These are phyloP conservation scores for Euphorbia tirucalli DNA, from an alignment of 345 rosid species.

Conservation along the genomic window DNA sequence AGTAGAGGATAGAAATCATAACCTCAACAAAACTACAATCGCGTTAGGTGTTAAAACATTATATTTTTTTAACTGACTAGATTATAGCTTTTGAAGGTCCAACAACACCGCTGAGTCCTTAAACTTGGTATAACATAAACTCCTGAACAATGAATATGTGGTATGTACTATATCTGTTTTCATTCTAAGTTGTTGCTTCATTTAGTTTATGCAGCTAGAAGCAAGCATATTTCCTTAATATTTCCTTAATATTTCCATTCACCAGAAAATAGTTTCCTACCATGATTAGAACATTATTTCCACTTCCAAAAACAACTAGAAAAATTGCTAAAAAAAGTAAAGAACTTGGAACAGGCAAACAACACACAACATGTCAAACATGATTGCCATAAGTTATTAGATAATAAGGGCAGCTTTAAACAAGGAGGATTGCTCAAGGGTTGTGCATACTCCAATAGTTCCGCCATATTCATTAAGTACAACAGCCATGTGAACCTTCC, in stretches of 20 bases:
- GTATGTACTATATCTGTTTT: neutral
- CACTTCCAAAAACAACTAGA: neutral
- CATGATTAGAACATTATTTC: neutral
- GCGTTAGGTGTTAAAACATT: neutral
- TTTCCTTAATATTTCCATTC: constrained; percentile 3
- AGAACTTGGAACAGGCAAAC: neutral
- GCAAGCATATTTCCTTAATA: constrained; percentile 6
- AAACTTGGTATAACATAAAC: neutral
- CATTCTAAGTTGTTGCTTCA: neutral
- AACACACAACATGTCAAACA: neutral
- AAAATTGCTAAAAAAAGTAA: neutral
- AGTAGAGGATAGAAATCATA: neutral
- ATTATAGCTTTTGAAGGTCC: neutral
- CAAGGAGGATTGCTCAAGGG: neutral
- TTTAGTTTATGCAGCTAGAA: neutral
- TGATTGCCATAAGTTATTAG: neutral
- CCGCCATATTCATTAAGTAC: constrained; percentile 98
- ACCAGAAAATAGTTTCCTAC: neutral
- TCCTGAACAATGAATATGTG: neutral
- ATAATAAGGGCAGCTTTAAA: neutral
- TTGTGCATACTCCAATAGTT: constrained; percentile 84
- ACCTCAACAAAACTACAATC: neutral
- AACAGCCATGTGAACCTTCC: constrained; percentile 99
- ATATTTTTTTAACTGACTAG: neutral
- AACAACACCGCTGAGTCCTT: neutral